Conservation (phyloP, 139 green algal species). For the Picochlorum sp. region DNA sequence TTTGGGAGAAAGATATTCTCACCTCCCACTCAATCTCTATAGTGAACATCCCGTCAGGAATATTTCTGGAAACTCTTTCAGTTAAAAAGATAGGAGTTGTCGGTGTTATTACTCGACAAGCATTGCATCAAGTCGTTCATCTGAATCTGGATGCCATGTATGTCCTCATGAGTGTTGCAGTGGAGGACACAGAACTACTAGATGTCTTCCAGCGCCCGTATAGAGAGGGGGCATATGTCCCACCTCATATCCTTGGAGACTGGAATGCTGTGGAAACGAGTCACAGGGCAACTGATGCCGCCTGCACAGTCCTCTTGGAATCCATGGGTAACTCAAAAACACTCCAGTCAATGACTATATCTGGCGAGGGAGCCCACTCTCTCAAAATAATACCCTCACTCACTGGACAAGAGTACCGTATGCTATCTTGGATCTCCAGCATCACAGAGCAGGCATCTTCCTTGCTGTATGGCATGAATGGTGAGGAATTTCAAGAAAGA, state of each 20-base stretch:
- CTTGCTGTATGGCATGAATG: background rate
- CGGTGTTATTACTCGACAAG: background rate
- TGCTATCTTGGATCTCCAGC: background rate
- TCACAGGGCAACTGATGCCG: constrained; percentile 14
- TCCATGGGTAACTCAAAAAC: constrained; percentile 10
- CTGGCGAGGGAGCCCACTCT: background rate
- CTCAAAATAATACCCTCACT: constrained; percentile 4
- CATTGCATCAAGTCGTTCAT: background rate
- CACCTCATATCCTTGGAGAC: constrained; percentile 26
- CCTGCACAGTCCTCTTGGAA: constrained; percentile 9
- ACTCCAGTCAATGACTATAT: background rate
- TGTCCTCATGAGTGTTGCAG: background rate
- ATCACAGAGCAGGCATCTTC: constrained; percentile 1
- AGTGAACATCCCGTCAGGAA: background rate
- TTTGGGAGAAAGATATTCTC: constrained; percentile 8
- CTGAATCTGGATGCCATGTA: background rate
- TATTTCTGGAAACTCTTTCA: background rate
- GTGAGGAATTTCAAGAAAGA: constrained; percentile 1
- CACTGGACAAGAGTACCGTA: background rate
- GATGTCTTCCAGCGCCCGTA: constrained; percentile 22
- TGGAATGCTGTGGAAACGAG: constrained; percentile 16
- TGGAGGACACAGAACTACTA: constrained; percentile 12
- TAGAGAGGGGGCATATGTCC: constrained; percentile 23
- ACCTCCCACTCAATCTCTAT: constrained; percentile 4
- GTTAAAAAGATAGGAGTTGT: background rate